Evolutionary conservation across 768 basidiomycete species (phyloP), one percentile per base, ranked within the genome.

Genomic region (Tricholoma matsutake): DNA sequence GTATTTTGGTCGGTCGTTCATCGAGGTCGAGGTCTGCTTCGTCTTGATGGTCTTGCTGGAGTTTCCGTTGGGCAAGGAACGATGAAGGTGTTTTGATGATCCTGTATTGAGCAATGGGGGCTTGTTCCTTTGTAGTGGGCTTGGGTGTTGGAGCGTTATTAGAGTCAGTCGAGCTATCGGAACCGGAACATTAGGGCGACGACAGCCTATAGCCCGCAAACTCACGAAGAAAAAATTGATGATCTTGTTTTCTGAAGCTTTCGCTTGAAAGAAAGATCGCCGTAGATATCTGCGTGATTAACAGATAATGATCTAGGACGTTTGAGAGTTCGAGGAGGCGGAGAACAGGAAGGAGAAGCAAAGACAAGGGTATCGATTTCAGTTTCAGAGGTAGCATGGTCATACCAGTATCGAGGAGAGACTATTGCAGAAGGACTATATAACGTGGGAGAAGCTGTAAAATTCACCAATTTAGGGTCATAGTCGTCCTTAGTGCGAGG

Each of bases 271-370:
- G 41, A 35, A 25, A 13, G 14, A 25, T 25, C 22, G 35, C n/a
- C 6, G 18, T 53, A n/a, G 14, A 28, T 11, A 28, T 57, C 18
- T 31, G 41, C 6, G 18, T 28, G 28, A 32, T 53, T 7, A 18
- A 32, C 9, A 31, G 43, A 47, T 18, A 10, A 29, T 2, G 56
- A 47, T 47, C 56, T 35, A 6, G 20, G 56, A 45, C 56, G 56
- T 28, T 57, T 57, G 6, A 47, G 56, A 32, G 31, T 34, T 9
- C 47, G 41, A 45, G 32, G 22, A 31, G 29, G 43, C 0, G 43
- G 43, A 57, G 37, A 43, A 43, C n/a, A 45, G 28, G 56, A 57
- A 32, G 56, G 56, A 6, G 56, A 57, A 18, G 56, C 56, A 34
- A 57, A 57, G 22, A 43, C 28, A 31, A 57, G 41, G 22, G 41